Conservation (phyloP, 306 rosid species). For the Canavalia ensiformis region DNA sequence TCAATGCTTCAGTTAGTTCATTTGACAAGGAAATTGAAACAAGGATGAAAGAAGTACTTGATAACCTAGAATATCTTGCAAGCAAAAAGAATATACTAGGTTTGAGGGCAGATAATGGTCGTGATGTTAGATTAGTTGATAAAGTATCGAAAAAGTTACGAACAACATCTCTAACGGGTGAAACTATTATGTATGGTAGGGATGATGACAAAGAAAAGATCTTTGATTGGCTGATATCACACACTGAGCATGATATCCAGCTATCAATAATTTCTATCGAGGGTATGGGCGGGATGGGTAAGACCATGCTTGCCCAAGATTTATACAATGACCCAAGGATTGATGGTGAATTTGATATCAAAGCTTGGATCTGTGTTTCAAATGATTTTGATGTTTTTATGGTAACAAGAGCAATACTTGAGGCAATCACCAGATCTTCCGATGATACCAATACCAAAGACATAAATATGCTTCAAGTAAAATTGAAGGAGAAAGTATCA, state of each 20-base stretch:
- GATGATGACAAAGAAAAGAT: not conserved
- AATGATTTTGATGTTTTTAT: constrained; percentile 23
- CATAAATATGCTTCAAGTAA: constrained; percentile 33
- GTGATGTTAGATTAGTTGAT: not conserved
- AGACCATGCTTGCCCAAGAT: not conserved
- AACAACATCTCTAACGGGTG: not conserved
- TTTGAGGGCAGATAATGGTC: constrained; percentile 14
- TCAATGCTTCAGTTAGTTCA: not conserved
- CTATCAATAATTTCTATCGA: too few species aligned
- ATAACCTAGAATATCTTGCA: constrained; percentile 21
- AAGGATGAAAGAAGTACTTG: constrained; percentile 33
- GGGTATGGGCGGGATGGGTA: too few species aligned
- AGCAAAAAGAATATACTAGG: constrained; percentile 31
- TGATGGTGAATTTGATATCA: constrained; percentile 2
- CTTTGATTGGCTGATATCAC: not conserved
- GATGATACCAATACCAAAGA: not conserved
- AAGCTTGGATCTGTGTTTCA: constrained; percentile 15
- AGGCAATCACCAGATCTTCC: not conserved
- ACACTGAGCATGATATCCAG: too few species aligned
- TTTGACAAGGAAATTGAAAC: constrained; percentile 38
- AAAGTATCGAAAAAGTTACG: not conserved
- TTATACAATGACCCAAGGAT: constrained; percentile 24
- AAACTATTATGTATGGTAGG: not conserved
- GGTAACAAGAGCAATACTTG: constrained; percentile 15
- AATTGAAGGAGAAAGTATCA: constrained; percentile 29